Evolutionary conservation across 2,329 filamentous ascomycete genomes (phyloP).

Genomic region (Stachybotrys elegans): DNA sequence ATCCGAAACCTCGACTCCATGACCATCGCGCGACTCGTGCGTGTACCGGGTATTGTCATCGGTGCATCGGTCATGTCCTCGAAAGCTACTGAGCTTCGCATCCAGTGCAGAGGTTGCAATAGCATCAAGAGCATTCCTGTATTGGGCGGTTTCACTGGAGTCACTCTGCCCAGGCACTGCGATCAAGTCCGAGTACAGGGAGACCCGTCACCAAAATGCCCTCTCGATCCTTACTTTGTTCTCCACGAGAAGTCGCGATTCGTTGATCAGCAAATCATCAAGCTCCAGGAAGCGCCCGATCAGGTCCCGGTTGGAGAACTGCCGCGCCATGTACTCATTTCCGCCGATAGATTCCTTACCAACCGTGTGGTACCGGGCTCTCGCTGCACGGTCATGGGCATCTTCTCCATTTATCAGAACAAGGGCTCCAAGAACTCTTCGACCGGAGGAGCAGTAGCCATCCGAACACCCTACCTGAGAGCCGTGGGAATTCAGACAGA

Average conservation of each 20-base stretch:
- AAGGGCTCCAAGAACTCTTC: slow-evolving; percentile 77
- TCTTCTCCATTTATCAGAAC: slow-evolving; percentile 96
- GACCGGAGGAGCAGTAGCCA: slow-evolving; percentile 78
- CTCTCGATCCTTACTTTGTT: slow-evolving; percentile 92
- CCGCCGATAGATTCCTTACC: slow-evolving; percentile 91
- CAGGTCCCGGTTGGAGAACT: slow-evolving; percentile 96
- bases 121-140: slow-evolving; percentile 67
- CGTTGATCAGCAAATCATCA: slow-evolving; percentile 96
- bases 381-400: slow-evolving; percentile 89
- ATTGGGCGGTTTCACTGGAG: slow-evolving; percentile 79
- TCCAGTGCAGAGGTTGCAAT: slow-evolving; percentile 85
- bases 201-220: slow-evolving; percentile 70
- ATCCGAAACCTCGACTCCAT: slow-evolving; percentile 92
- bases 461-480: slow-evolving; percentile 89
- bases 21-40: slow-evolving; percentile 89
- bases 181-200: slow-evolving; percentile 57
- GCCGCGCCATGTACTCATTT: slow-evolving; percentile 89
- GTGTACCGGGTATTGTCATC: slow-evolving; percentile 96
- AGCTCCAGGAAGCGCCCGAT: slow-evolving; percentile 94
- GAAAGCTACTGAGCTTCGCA: slow-evolving; percentile 80
- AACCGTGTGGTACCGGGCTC: slow-evolving; percentile 95
- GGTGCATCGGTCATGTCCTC: slow-evolving; percentile 95
- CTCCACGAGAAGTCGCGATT: slow-evolving; percentile 91
- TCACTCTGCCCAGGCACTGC: slow-evolving; percentile 79
- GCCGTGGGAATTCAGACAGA: slow-evolving; percentile 91